Percentiles rank a stretch among this genome's conserved stretches.
These are phyloP conservation scores for Hypoxylon lienhwacheense DNA, from an alignment of 495 filamentous ascomycete genomes.

Conservation along the genomic window DNA sequence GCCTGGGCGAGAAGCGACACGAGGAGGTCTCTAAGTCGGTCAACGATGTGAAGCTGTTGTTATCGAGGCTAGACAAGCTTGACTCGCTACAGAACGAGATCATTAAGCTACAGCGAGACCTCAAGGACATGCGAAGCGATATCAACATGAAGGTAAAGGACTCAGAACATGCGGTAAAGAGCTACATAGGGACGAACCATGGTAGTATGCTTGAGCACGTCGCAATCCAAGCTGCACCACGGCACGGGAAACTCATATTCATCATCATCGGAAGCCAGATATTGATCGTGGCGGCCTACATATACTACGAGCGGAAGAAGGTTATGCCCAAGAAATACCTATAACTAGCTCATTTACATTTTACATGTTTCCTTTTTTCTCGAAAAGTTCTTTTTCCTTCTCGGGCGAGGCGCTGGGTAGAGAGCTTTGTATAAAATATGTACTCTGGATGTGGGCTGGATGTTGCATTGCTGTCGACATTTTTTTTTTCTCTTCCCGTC, in stretches of 20 bases:
- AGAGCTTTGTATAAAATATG: slow-evolving; percentile 35
- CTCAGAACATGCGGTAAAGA: slow-evolving; percentile 73
- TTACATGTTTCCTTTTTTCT: too few relatives aligned
- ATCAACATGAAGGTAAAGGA: slow-evolving; percentile 58
- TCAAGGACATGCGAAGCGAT: slow-evolving; percentile 57
- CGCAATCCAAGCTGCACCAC: slow-evolving; percentile 56
- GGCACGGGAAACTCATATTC: slow-evolving; percentile 73
- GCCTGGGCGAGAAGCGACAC: slow-evolving; percentile 61
- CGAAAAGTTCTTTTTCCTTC: neutral
- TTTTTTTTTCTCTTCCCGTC: slow-evolving; percentile 1
- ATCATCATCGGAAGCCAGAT: slow-evolving; percentile 76
- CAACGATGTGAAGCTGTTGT: slow-evolving; percentile 43
- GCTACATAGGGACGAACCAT: slow-evolving; percentile 72
- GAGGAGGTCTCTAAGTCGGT: slow-evolving; percentile 51
- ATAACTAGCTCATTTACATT: slow-evolving; percentile 41
- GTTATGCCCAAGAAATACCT: slow-evolving; percentile 90
- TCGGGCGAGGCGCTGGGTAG: slow-evolving; percentile 4
- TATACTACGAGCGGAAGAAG: slow-evolving; percentile 80
- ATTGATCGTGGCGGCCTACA: slow-evolving; percentile 66
- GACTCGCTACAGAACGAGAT: slow-evolving; percentile 54
- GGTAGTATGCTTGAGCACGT: slow-evolving; percentile 63
- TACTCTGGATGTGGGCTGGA: slow-evolving; percentile 27
- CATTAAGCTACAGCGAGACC: slow-evolving; percentile 64
- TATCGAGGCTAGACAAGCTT: slow-evolving; percentile 46
- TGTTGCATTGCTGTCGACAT: slow-evolving; percentile 16